Percentiles rank a stretch among this genome's conserved stretches.
Evolutionary conservation across 139 green algal genomes (phyloP).

Genomic region (Tetraselmis chui): DNA sequence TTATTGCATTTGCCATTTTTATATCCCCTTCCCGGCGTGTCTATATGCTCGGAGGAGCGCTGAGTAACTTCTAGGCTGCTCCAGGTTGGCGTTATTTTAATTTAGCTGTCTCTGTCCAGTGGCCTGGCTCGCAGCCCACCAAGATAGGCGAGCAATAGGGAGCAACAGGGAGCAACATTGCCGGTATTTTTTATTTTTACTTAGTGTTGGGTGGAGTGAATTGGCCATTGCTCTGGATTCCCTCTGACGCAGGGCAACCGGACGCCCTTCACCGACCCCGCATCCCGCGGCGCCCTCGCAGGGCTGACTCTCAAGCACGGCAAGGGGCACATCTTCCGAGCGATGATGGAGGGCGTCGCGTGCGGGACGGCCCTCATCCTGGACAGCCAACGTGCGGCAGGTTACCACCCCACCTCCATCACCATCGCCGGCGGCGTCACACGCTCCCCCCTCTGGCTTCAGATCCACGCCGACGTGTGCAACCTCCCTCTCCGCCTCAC

Average conservation of each 20-base stretch:
- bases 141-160: too few species aligned
- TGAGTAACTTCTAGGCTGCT: too few species aligned
- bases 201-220: too few species aligned
- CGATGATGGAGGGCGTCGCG: constrained; percentile 57
- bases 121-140: too few species aligned
- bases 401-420: constrained; percentile 41
- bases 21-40: too few species aligned
- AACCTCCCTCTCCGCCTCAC: constrained; percentile 61
- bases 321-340: constrained; percentile 61
- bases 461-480: constrained; percentile 72
- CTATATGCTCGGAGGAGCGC: too few species aligned
- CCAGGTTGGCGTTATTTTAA: too few species aligned
- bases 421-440: constrained; percentile 53
- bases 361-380: constrained; percentile 63
- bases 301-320: constrained; percentile 68
- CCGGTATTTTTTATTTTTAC: too few species aligned
- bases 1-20: too few species aligned
- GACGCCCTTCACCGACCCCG: constrained; percentile 70
- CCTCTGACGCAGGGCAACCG: constrained; percentile 72
- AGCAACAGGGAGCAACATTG: too few species aligned
- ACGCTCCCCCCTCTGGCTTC: constrained; percentile 58
- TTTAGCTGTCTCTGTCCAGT: too few species aligned
- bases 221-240: too few species aligned
- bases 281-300: constrained; percentile 53
- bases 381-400: constrained; percentile 52